Evolutionary conservation across 2,329 filamentous ascomycete species (phyloP).

Genomic region (Phaeoacremonium minimum): DNA sequence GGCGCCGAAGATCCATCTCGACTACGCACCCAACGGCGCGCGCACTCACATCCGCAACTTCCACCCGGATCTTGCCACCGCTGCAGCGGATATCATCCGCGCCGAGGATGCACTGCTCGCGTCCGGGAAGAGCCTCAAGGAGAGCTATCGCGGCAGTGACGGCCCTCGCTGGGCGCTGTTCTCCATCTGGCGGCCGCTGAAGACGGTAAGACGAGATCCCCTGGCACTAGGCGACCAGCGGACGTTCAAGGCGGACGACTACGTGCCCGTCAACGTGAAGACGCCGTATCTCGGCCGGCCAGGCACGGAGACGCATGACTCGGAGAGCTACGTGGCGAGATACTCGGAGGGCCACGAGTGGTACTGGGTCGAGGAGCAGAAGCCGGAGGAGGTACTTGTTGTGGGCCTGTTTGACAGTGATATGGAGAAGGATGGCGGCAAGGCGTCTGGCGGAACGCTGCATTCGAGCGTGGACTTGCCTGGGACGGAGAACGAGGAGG

Average conservation of each 20-base stretch:
- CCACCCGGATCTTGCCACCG: constrained; percentile 13
- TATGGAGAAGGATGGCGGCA: constrained; percentile 4
- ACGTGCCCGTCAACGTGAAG: constrained; percentile 6
- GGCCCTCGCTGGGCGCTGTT: constrained; percentile 13
- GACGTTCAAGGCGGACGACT: constrained; percentile 9
- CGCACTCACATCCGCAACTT: constrained; percentile 18
- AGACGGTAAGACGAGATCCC: constrained; percentile 14
- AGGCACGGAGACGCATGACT: constrained; percentile 4
- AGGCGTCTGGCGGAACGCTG: neutral
- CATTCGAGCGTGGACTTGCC: neutral
- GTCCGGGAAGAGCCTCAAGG: constrained; percentile 3
- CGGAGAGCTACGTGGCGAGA: constrained; percentile 6
- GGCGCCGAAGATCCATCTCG: constrained; percentile 21
- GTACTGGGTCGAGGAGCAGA: constrained; percentile 12
- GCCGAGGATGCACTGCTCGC: constrained; percentile 11
- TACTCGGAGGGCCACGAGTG: constrained; percentile 10
- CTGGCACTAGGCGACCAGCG: constrained; percentile 10
- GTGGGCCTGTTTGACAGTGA: constrained; percentile 15
- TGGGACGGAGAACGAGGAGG: neutral
- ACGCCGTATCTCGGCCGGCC: constrained; percentile 4
- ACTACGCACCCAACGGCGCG: constrained; percentile 20
- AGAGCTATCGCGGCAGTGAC: constrained; percentile 6
- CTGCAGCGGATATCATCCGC: constrained; percentile 14
- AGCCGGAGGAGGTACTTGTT: constrained; percentile 13
- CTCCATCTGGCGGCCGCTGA: constrained; percentile 14